Evolutionary conservation across 768 basidiomycete genomes (phyloP), one percentile per base, ranked within the genome.

Genomic region (Candolleomyces eurysporus): DNA sequence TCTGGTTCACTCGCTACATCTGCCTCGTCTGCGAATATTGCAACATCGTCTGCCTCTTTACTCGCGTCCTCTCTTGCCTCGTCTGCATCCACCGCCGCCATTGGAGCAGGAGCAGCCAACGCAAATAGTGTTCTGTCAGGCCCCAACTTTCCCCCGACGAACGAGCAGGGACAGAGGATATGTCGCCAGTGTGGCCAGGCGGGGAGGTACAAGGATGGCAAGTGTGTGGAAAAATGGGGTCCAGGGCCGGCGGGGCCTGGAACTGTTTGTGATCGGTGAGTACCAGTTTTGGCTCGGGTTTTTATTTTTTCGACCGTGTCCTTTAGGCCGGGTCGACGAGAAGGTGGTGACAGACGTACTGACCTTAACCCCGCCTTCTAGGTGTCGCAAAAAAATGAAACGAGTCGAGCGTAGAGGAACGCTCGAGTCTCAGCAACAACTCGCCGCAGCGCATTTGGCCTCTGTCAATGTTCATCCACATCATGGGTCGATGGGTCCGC

Each of bases 211-310:
- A 91, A 91, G 75, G 91, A 92, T 21, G 89, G 87, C 9, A 91
- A 91, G 65, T 92, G 91, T 69, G 90, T 92, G 56, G 91, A 92
- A 68, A 92, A 92, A 72, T 92, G 91, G 91, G 91, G 91, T 1
- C 90, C 91, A 22, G 91, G 91, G 4, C 91, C 91, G 51, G 83
- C 87, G 73, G 91, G 91, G 0, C 91, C 91, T 55, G 91, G 90
- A 21, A 92, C 91, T 0, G 90, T 92, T 0, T 92, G 90, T 68
- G 91, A 92, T 77, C 77, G 90, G 82, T 87, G 67, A 64, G 82
- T 75, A 31, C 30, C 32, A 53, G 32, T 43, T 61, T 51, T 40
- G 26, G 16, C 32, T 56, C 30, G n/a, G 42, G 14, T 26, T 39
- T 3, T 31, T 4, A 16, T 17, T 58, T 19, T 31, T 32, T 55